Percentiles rank a stretch among this genome's conserved stretches.
These are phyloP conservation scores for Sarocladiaceae sp. DNA, from an alignment of 2,329 filamentous ascomycete genomes.

Conservation along the genomic window DNA sequence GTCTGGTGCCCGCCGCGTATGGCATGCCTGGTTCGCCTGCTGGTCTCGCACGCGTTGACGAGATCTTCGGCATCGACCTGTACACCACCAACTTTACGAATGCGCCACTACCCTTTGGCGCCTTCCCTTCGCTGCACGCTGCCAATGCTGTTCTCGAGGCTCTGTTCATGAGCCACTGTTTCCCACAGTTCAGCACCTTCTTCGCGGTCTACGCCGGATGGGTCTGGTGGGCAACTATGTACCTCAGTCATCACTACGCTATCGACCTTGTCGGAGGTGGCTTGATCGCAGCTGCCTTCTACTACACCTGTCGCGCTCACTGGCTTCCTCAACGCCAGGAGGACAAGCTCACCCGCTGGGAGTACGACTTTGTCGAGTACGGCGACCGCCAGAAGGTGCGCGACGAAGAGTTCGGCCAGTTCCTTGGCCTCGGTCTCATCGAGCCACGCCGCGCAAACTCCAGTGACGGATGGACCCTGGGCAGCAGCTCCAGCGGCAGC, in stretches of 20 bases:
- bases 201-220: conserved; percentile 82
- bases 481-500: conserved; percentile 59
- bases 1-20: conserved; percentile 85
- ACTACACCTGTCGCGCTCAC: conserved; percentile 72
- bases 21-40: conserved; percentile 85
- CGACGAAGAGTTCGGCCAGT: conserved; percentile 42
- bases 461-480: conserved; percentile 86
- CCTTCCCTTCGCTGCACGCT: conserved; percentile 89
- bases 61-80: conserved; percentile 82
- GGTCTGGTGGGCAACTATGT: conserved; percentile 99
- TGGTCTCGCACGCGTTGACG: conserved; percentile 81
- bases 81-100: conserved; percentile 91
- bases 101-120: conserved; percentile 87
- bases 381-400: conserved; percentile 51
- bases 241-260: conserved; percentile 93
- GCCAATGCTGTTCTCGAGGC: conserved; percentile 84
- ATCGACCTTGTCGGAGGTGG: conserved; percentile 86
- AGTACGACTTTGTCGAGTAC: conserved; percentile 88
- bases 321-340: conserved; percentile 77
- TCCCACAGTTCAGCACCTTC: conserved; percentile 72
- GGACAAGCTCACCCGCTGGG: conserved; percentile 86
- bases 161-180: conserved; percentile 87
- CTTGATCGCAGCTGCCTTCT: conserved; percentile 69
- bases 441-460: conserved; percentile 41
- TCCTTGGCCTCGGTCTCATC: conserved; percentile 40